Conservation (phyloP, 352 stramenopile species). For the Globisporangium recalcitrans region DNA sequence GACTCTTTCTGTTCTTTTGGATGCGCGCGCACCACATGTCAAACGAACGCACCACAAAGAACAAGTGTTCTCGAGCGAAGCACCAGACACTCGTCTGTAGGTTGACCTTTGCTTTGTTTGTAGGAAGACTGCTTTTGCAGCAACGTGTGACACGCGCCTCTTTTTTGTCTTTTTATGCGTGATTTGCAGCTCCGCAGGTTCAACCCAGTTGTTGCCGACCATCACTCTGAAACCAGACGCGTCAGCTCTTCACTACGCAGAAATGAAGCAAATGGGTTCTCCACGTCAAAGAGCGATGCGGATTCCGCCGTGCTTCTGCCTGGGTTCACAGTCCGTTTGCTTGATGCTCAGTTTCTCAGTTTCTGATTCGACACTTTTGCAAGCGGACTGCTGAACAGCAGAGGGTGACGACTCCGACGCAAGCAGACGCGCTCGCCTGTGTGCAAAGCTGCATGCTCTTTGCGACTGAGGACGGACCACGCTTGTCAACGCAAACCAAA, state of each 20-base stretch:
- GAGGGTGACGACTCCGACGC: neutral
- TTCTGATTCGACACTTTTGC: neutral
- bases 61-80: neutral
- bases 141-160: conserved; percentile 1
- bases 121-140: neutral
- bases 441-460: neutral
- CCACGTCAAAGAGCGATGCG: neutral
- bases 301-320: neutral
- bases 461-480: neutral
- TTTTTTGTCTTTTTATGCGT: conserved; percentile 11
- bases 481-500: neutral
- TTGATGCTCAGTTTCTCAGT: neutral
- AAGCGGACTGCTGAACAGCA: neutral
- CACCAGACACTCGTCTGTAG: conserved; percentile 1
- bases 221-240: conserved; percentile 3
- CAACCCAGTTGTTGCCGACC: neutral
- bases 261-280: neutral
- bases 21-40: neutral
- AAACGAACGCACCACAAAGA: neutral
- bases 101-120: neutral
- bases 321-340: neutral
- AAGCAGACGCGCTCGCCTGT: neutral
- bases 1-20: neutral
- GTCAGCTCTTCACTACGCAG: neutral
- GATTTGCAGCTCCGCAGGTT: conserved; percentile 11